Evolutionary conservation across 345 rosid genomes (phyloP).

Genomic region (Gossypium anomalum): DNA sequence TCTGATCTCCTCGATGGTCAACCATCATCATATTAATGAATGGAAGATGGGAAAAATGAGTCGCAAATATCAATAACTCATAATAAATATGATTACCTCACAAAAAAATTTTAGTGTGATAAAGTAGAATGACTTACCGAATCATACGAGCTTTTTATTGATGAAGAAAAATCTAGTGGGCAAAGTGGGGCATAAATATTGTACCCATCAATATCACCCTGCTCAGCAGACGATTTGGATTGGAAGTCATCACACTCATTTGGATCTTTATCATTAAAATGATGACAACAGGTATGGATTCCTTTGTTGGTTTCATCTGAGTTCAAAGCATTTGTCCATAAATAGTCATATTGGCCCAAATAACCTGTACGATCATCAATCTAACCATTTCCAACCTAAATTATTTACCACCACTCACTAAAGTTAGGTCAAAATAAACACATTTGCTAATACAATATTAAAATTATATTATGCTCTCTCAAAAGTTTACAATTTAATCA

Average conservation of each 20-base stretch:
- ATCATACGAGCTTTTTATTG: neutral
- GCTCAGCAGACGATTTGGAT: constrained; percentile 11
- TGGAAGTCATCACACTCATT: constrained; percentile 23
- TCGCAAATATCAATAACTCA: constrained; percentile 5
- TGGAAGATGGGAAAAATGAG: neutral
- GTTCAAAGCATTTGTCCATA: constrained; percentile 46
- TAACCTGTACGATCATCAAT: constrained; percentile 24
- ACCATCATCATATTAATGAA: no score
- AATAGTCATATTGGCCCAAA: constrained; percentile 26
- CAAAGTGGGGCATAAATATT: constrained; percentile 46
- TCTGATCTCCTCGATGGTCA: no score
- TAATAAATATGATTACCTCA: neutral
- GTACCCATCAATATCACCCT: constrained; percentile 28
- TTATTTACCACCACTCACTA: neutral
- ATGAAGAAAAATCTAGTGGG: neutral
- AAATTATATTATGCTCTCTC: no score
- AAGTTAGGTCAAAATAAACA: neutral
- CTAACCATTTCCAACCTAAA: constrained; percentile 43
- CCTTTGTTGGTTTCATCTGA: constrained; percentile 36
- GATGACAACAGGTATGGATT: constrained; percentile 21
- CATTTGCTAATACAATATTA: no score
- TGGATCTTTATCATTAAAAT: constrained; percentile 17
- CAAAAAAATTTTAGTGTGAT: no score
- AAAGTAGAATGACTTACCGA: constrained; percentile 18
- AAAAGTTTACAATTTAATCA: no score